Percentiles rank a stretch among this genome's conserved stretches.
Conservation (phyloP, 306 rosid genomes). For the Trifolium fragiferum region DNA sequence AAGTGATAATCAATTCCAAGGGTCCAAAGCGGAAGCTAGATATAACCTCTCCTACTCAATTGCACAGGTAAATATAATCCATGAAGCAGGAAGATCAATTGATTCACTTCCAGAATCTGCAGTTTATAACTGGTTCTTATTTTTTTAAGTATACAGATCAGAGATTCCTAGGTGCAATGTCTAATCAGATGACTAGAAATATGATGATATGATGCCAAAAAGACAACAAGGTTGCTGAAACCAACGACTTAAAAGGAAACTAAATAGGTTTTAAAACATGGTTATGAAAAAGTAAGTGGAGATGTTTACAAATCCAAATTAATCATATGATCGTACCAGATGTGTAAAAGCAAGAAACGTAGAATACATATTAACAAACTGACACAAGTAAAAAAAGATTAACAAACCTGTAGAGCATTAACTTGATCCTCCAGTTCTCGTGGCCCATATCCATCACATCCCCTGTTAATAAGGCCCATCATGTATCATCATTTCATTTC, state of each 20-base stretch:
- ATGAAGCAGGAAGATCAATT: slow-evolving; percentile 15
- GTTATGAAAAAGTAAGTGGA: slow-evolving; percentile 22
- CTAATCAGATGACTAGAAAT: slow-evolving; percentile 1
- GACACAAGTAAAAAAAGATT: slow-evolving; percentile 31
- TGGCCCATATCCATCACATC: slow-evolving; percentile 47
- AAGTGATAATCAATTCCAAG: slow-evolving; percentile 14
- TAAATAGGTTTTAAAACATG: slow-evolving; percentile 17
- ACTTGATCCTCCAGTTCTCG: slow-evolving; percentile 56
- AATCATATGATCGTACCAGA: slow-evolving; percentile 12
- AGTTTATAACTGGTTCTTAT: background rate
- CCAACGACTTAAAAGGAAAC: slow-evolving; percentile 4
- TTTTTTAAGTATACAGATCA: slow-evolving; percentile 1
- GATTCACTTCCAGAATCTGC: background rate
- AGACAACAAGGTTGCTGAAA: slow-evolving; percentile 31
- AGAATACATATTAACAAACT: slow-evolving; percentile 14
- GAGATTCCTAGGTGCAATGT: slow-evolving; percentile 31
- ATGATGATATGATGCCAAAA: slow-evolving; percentile 15
- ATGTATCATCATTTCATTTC: slow-evolving; percentile 22
- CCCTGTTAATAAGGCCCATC: slow-evolving; percentile 51
- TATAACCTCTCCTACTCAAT: slow-evolving; percentile 21
- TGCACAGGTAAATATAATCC: slow-evolving; percentile 5
- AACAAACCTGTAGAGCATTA: slow-evolving; percentile 52
- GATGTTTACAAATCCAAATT: slow-evolving; percentile 36
- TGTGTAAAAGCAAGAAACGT: slow-evolving; percentile 14
- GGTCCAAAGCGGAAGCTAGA: slow-evolving; percentile 25